Evolutionary conservation across 371 early-diverging fungal genomes (phyloP).

Genomic region (Rhizopus arrhizus): DNA sequence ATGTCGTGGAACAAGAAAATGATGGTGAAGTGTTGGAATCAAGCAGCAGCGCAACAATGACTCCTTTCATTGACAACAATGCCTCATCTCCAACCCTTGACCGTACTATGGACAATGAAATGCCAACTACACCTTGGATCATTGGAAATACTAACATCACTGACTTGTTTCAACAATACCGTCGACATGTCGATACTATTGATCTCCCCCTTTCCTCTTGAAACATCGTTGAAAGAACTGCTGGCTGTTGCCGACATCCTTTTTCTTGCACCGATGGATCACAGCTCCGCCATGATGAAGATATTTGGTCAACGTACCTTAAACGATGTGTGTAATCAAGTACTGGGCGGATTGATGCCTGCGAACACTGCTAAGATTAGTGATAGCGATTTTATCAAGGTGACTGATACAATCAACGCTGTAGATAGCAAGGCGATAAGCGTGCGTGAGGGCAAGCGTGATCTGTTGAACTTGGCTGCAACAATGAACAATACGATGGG

Average conservation of each 20-base stretch:
- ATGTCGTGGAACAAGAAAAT: conserved; percentile 14
- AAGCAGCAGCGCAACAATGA: conserved; percentile 23
- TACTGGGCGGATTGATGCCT: no score
- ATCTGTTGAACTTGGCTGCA: conserved; percentile 22
- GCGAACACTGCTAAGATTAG: no score
- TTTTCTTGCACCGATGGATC: conserved; percentile 27
- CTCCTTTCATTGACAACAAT: conserved; percentile 25
- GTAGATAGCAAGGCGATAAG: conserved; percentile 1
- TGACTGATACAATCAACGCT: no score
- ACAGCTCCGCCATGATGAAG: conserved; percentile 19
- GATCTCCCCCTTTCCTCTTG: conserved; percentile 19
- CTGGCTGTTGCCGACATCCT: conserved; percentile 21
- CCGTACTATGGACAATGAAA: conserved; percentile 24
- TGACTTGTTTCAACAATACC: conserved; percentile 27
- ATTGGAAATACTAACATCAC: conserved; percentile 21
- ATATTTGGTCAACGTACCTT: conserved; percentile 25
- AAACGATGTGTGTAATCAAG: neutral
- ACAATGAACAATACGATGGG: conserved; percentile 22
- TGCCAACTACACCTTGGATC: conserved; percentile 26
- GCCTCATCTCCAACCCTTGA: conserved; percentile 21
- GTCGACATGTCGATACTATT: conserved; percentile 17
- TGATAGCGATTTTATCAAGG: no score
- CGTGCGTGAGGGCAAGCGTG: conserved; percentile 27
- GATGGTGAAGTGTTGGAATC: conserved; percentile 13
- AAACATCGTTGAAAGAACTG: conserved; percentile 27